Conservation (phyloP, 352 stramenopile genomes). For the Globisporangium nodosum region DNA sequence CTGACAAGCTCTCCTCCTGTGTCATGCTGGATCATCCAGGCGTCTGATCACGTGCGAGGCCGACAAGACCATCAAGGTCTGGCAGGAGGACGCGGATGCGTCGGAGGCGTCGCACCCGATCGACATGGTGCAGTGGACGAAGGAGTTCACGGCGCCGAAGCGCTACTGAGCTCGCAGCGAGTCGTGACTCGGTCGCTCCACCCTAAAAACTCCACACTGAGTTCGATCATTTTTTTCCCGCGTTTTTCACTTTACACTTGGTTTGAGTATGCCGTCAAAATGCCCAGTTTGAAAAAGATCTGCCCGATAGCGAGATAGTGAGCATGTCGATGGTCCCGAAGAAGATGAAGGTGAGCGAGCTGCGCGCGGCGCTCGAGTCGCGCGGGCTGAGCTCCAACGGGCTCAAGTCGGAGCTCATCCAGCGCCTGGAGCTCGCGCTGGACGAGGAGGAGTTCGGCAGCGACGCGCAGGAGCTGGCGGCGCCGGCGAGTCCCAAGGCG, state of each 20-base stretch:
- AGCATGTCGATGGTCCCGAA: conserved; percentile 79
- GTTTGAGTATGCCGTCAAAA: background rate
- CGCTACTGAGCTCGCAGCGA: conserved; percentile 36
- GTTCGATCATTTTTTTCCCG: background rate
- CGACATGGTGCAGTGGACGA: conserved; percentile 97
- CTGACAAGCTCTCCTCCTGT: too few species aligned
- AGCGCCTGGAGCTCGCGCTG: conserved; percentile 82
- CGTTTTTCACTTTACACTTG: background rate
- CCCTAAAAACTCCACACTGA: background rate
- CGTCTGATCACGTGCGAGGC: conserved; percentile 98
- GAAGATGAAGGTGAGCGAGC: conserved; percentile 91
- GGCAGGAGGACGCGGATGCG: conserved; percentile 93
- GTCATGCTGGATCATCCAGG: conserved; percentile 27
- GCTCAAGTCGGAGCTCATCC: conserved; percentile 87
- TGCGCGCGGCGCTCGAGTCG: conserved; percentile 77
- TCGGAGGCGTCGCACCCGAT: conserved; percentile 96
- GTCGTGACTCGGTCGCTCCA: too few species aligned
- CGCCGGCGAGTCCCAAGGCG: conserved; percentile 38
- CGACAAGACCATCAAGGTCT: conserved; percentile 99
- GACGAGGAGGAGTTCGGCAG: conserved; percentile 86
- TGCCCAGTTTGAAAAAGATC: conserved; percentile 1
- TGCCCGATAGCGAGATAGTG: background rate
- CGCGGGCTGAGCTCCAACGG: conserved; percentile 78
- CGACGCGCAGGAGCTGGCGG: conserved; percentile 65
- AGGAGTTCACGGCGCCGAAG: conserved; percentile 85